Percentiles rank a stretch among this genome's conserved stretches.
phyloP scores from a whole-genome alignment of 2,329 filamentous ascomycete species.

The Hymenoscyphus occultus region DNA sequence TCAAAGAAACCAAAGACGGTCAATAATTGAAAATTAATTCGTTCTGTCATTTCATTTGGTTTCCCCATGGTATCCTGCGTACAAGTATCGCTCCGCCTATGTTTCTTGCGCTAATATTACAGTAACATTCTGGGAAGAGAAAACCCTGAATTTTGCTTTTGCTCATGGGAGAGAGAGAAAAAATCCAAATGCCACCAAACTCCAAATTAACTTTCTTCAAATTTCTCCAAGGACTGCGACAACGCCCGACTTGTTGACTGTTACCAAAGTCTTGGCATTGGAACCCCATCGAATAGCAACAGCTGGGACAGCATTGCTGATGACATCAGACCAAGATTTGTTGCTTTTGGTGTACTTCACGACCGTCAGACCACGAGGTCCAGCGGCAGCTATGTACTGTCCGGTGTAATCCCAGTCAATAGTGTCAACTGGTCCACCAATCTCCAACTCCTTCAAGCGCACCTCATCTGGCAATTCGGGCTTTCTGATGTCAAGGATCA shows the following conservation, averaged over 20 bases:
- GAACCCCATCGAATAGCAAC: constrained; percentile 75
- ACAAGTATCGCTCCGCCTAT: constrained; percentile 9
- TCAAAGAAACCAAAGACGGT: not conserved
- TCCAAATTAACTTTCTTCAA: constrained; percentile 38
- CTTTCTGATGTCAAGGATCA: constrained; percentile 90
- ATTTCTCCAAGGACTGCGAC: constrained; percentile 63
- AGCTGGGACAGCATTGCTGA: constrained; percentile 72
- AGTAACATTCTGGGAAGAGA: constrained; percentile 21
- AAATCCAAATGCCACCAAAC: constrained; percentile 23
- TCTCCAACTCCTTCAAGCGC: constrained; percentile 80
- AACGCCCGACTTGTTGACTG: constrained; percentile 71
- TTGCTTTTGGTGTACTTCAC: constrained; percentile 84
- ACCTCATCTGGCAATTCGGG: constrained; percentile 48
- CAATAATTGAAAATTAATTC: not conserved
- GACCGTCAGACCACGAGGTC: constrained; percentile 76
- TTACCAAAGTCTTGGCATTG: constrained; percentile 69
- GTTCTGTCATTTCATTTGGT: not conserved
- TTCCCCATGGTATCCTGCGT: not conserved
- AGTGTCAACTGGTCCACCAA: constrained; percentile 71
- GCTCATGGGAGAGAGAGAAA: constrained; percentile 16
- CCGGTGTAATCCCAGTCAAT: constrained; percentile 93
- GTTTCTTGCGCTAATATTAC: constrained; percentile 27
- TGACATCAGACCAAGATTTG: constrained; percentile 86
- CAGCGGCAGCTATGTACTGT: constrained; percentile 83
- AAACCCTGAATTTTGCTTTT: constrained; percentile 27